Evolutionary conservation across 2,329 filamentous ascomycete species (phyloP).

Genomic region (Phaeoacremonium minimum): DNA sequence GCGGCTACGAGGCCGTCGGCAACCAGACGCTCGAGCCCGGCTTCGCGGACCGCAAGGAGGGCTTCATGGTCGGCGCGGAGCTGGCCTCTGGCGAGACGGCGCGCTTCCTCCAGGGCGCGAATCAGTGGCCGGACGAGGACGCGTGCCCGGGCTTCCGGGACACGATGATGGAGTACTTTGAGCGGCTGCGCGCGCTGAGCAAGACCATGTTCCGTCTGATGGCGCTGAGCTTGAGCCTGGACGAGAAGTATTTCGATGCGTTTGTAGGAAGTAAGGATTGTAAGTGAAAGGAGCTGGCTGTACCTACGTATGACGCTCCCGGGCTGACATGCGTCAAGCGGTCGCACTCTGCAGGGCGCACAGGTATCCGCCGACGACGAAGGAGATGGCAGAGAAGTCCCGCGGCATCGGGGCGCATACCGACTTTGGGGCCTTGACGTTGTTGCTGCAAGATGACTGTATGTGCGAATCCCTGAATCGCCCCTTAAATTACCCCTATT

Average conservation of each 20-base stretch:
- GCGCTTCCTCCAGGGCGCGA: conserved; percentile 18
- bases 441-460: too few species aligned
- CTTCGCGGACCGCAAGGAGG: conserved; percentile 23
- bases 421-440: too few species aligned
- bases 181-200: conserved; percentile 13
- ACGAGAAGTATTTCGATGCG: conserved; percentile 16
- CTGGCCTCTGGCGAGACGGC: conserved; percentile 13
- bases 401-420: too few species aligned
- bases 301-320: too few species aligned
- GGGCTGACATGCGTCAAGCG: too few species aligned
- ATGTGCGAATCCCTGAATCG: too few species aligned
- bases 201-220: conserved; percentile 17
- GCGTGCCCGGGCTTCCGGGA: conserved; percentile 17
- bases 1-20: conserved; percentile 20
- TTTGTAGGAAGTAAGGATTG: too few species aligned
- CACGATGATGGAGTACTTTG: conserved; percentile 19
- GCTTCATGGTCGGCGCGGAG: conserved; percentile 24
- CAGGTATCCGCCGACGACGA: too few species aligned
- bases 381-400: too few species aligned
- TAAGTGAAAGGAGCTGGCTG: too few species aligned
- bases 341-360: too few species aligned
- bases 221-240: conserved; percentile 15
- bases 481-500: too few species aligned
- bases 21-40: conserved; percentile 16
- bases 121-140: conserved; percentile 23